Conservation (phyloP, 768 basidiomycete genomes). For the Coprinopsis cinerea region DNA sequence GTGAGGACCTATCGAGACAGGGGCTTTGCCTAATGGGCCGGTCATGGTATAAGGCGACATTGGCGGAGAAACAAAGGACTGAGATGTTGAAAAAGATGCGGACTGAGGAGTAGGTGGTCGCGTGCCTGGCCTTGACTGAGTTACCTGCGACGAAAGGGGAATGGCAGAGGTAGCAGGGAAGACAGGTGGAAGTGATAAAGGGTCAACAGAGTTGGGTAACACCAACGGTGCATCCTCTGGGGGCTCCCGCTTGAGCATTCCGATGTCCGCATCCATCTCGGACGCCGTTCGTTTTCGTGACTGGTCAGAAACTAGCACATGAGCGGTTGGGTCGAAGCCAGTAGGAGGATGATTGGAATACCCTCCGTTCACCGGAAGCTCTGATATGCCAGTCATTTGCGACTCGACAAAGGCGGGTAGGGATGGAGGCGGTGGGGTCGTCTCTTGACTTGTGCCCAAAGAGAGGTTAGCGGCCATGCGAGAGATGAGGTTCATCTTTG, state of each 20-base stretch:
- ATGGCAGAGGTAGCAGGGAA: slow-evolving; percentile 15
- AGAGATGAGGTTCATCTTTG: slow-evolving; percentile 2
- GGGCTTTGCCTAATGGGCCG: background rate
- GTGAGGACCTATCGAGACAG: background rate
- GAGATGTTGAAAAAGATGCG: slow-evolving; percentile 21
- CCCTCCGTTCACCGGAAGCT: slow-evolving; percentile 1
- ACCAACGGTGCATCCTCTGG: slow-evolving; percentile 35
- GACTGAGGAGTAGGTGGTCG: slow-evolving; percentile 27
- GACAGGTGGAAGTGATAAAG: slow-evolving; percentile 14
- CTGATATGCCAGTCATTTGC: background rate
- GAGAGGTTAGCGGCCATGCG: slow-evolving; percentile 6
- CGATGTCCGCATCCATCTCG: slow-evolving; percentile 36
- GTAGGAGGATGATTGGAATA: slow-evolving; percentile 10
- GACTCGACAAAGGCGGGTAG: background rate
- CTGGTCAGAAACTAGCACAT: slow-evolving; percentile 29
- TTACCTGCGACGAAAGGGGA: slow-evolving; percentile 16
- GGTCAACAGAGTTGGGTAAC: slow-evolving; percentile 18
- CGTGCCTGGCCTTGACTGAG: slow-evolving; percentile 32
- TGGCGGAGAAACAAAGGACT: slow-evolving; percentile 24
- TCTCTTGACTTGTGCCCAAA: slow-evolving; percentile 14
- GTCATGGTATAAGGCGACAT: background rate
- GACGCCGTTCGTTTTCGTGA: slow-evolving; percentile 41
- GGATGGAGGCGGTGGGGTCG: slow-evolving; percentile 13
- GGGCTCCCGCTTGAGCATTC: slow-evolving; percentile 44
- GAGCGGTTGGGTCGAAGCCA: slow-evolving; percentile 21